phyloP scores from a whole-genome alignment of 2,329 filamentous ascomycete genomes.

The Emergomyces africanus region DNA sequence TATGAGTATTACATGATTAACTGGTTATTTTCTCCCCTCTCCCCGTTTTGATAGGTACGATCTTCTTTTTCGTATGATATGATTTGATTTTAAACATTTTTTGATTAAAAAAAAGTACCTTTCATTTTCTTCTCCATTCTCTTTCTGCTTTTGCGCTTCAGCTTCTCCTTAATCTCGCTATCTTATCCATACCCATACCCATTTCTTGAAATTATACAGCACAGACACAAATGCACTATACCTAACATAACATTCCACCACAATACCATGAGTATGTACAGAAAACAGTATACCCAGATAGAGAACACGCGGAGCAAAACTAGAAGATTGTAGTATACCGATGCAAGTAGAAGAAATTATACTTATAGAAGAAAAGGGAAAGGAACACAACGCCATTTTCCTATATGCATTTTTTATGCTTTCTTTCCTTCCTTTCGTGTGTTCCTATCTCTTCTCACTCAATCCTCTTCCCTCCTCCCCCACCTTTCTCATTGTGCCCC shows the following conservation, averaged over 20 bases:
- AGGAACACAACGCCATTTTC: slow-evolving; percentile 2
- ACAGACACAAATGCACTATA: not conserved
- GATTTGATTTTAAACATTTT: too few species aligned
- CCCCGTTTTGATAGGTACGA: too few species aligned
- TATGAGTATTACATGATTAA: too few species aligned
- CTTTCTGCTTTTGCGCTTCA: not conserved
- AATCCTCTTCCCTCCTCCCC: not conserved
- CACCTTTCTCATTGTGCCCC: not conserved
- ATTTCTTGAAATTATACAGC: not conserved
- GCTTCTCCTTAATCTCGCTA: not conserved
- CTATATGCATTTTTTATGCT: slow-evolving; percentile 14
- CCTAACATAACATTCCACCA: not conserved
- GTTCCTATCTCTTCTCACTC: not conserved
- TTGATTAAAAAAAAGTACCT: too few species aligned
- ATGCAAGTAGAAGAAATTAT: slow-evolving; percentile 3
- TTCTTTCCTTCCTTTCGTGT: not conserved
- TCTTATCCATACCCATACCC: not conserved
- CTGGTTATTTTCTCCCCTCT: too few species aligned
- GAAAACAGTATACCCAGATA: not conserved
- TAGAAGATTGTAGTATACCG: not conserved
- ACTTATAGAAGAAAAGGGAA: slow-evolving; percentile 5
- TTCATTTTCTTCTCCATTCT: too few species aligned
- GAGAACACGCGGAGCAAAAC: too few species aligned
- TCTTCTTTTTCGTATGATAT: too few species aligned
- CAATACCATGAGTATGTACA: not conserved